phyloP scores from a whole-genome alignment of 306 rosid species.

The Boehmeria nivea region DNA sequence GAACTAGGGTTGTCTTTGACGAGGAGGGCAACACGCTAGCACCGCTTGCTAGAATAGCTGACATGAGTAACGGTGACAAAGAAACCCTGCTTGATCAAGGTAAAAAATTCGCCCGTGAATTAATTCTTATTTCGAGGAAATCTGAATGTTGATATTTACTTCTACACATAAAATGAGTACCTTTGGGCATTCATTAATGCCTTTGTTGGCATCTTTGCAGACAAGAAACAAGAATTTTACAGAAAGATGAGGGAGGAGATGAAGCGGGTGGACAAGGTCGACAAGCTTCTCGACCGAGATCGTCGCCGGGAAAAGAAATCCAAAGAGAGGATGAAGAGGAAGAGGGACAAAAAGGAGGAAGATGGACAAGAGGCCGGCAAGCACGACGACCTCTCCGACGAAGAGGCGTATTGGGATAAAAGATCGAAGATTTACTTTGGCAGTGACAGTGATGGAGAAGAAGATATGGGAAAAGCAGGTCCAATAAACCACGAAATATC shows the following conservation, averaged over 20 bases:
- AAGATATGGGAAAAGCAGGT: slow-evolving; percentile 18
- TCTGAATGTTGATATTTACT: slow-evolving; percentile 1
- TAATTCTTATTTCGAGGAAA: slow-evolving; percentile 1
- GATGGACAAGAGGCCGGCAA: slow-evolving; percentile 25
- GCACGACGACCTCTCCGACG: slow-evolving; percentile 48
- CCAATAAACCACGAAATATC: slow-evolving; percentile 25
- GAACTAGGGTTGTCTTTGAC: slow-evolving; percentile 76
- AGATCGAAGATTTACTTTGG: slow-evolving; percentile 51
- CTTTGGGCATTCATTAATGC: neutral
- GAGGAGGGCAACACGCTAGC: slow-evolving; percentile 76
- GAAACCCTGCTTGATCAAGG: slow-evolving; percentile 56
- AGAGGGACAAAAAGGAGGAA: slow-evolving; percentile 37
- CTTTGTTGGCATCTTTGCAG: slow-evolving; percentile 33
- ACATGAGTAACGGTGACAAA: slow-evolving; percentile 33
- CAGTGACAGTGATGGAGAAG: slow-evolving; percentile 47
- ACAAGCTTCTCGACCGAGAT: slow-evolving; percentile 53
- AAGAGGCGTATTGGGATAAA: slow-evolving; percentile 30
- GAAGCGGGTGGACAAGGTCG: slow-evolving; percentile 74
- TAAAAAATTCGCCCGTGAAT: slow-evolving; percentile 9
- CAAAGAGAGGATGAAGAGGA: slow-evolving; percentile 67
- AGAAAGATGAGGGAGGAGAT: slow-evolving; percentile 68
- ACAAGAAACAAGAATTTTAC: slow-evolving; percentile 58
- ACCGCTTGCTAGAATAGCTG: slow-evolving; percentile 75
- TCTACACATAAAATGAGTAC: neutral
- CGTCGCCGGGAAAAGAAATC: slow-evolving; percentile 62